Evolutionary conservation across 257 asterid genomes (phyloP).

Genomic region (Solanum dulcamara): DNA sequence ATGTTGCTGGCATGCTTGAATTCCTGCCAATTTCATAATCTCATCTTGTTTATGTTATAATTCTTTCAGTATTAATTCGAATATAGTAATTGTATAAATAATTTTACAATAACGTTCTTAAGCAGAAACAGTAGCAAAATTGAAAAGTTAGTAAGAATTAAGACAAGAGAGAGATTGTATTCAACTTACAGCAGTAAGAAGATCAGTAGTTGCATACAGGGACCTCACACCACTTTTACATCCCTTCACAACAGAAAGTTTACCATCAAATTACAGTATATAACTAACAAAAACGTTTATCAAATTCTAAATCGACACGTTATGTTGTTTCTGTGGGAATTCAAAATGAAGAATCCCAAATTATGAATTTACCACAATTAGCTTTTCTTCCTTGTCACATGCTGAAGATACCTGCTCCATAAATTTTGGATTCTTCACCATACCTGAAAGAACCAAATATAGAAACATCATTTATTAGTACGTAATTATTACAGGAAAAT

Average conservation of each 20-base stretch:
- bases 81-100: too few species aligned
- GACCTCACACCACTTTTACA: constrained; percentile 89
- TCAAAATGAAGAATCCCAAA: not conserved
- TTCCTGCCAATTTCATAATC: constrained; percentile 22
- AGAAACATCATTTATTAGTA: not conserved
- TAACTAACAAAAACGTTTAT: not conserved
- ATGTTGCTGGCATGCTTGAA: constrained; percentile 57
- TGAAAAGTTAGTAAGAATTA: not conserved
- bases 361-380: constrained; percentile 49
- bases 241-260: constrained; percentile 28
- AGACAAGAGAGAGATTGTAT: too few species aligned
- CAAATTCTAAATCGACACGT: not conserved
- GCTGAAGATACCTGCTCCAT: constrained; percentile 41
- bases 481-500: not conserved
- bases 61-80: too few species aligned
- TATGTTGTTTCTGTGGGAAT: not conserved
- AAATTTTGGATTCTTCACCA: constrained; percentile 69
- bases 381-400: constrained; percentile 39
- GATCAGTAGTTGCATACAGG: constrained; percentile 55
- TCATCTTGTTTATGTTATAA: not conserved
- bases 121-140: not conserved
- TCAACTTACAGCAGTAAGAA: constrained; percentile 51
- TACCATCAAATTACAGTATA: not conserved
- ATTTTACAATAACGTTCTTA: not conserved
- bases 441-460: constrained; percentile 28